A percentile compares a stretch with the other conserved stretches of the same genome.
Evolutionary conservation across 768 basidiomycete genomes (phyloP).

Genomic region (Chalciporus pseudorubinellus): DNA sequence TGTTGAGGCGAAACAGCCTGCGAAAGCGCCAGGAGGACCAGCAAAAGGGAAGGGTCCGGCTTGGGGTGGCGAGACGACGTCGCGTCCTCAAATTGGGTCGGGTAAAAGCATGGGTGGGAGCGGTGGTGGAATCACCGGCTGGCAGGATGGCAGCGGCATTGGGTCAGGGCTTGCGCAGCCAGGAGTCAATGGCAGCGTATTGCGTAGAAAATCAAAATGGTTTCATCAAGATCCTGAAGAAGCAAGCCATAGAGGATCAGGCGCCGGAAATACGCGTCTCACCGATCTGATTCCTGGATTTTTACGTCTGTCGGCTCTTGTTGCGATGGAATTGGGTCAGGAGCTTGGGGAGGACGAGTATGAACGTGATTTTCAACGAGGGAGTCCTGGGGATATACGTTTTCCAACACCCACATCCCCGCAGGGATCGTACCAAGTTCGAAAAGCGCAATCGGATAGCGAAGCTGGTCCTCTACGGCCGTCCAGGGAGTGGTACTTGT

Average conservation of each 20-base stretch:
- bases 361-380: slow-evolving; percentile 31
- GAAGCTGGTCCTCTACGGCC: slow-evolving; percentile 59
- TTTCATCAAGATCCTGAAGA: slow-evolving; percentile 20
- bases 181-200: slow-evolving; percentile 51
- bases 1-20: slow-evolving; percentile 51
- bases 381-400: slow-evolving; percentile 20
- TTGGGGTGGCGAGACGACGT: slow-evolving; percentile 28
- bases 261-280: slow-evolving; percentile 61
- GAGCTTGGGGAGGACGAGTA: slow-evolving; percentile 61
- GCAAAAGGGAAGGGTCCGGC: slow-evolving; percentile 20
- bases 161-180: slow-evolving; percentile 66
- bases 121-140: slow-evolving; percentile 60
- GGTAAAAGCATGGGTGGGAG: slow-evolving; percentile 29
- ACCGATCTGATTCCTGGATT: slow-evolving; percentile 69
- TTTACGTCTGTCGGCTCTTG: slow-evolving; percentile 72
- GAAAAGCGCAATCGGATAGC: slow-evolving; percentile 33
- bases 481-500: slow-evolving; percentile 77
- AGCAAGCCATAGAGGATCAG: slow-evolving; percentile 30
- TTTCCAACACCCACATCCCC: slow-evolving; percentile 13
- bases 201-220: slow-evolving; percentile 49
- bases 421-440: slow-evolving; percentile 6
- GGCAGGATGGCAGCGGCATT: slow-evolving; percentile 73
- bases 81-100: slow-evolving; percentile 20
- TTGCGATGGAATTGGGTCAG: slow-evolving; percentile 72
- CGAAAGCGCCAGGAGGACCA: slow-evolving; percentile 27